A percentile compares a stretch with the other conserved stretches of the same genome.
These are phyloP conservation scores for Gossypium anomalum DNA, from an alignment of 345 rosid genomes.

Conservation along the genomic window DNA sequence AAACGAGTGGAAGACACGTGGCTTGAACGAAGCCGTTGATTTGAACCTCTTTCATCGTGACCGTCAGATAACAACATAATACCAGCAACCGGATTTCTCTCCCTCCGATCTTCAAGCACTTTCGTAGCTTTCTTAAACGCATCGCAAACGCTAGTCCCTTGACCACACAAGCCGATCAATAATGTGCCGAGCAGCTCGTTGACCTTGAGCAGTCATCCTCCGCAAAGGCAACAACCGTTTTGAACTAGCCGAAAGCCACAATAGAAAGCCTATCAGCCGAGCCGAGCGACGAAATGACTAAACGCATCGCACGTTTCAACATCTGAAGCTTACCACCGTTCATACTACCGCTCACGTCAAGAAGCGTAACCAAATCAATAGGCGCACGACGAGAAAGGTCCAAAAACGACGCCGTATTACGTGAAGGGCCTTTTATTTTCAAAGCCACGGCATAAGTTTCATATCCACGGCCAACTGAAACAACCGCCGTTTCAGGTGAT, in stretches of 20 bases:
- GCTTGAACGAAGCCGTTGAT: slow-evolving; percentile 28
- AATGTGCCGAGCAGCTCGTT: slow-evolving; percentile 49
- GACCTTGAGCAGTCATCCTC: slow-evolving; percentile 76
- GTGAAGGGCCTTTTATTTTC: slow-evolving; percentile 58
- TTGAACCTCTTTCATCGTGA: slow-evolving; percentile 31
- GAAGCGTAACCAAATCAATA: slow-evolving; percentile 66
- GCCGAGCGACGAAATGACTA: slow-evolving; percentile 59
- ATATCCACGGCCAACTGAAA: slow-evolving; percentile 51
- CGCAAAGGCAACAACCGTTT: slow-evolving; percentile 60
- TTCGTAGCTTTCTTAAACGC: slow-evolving; percentile 71
- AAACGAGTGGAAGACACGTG: slow-evolving; percentile 58
- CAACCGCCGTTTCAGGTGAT: slow-evolving; percentile 58
- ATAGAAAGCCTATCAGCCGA: slow-evolving; percentile 71
- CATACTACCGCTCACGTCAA: slow-evolving; percentile 66
- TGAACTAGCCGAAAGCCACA: slow-evolving; percentile 49
- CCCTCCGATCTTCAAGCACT: slow-evolving; percentile 80
- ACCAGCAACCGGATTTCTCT: slow-evolving; percentile 67
- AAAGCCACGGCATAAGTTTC: slow-evolving; percentile 69
- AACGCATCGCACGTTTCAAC: slow-evolving; percentile 69
- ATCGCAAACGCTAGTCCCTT: slow-evolving; percentile 51
- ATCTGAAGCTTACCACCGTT: slow-evolving; percentile 50
- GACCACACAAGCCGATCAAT: slow-evolving; percentile 58
- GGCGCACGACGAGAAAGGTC: slow-evolving; percentile 53
- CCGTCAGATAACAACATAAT: slow-evolving; percentile 65
- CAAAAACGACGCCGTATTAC: slow-evolving; percentile 18